These are phyloP conservation scores for Fistulina hepatica DNA, from an alignment of 1,284 basidiomycete genomes.

Conservation along the genomic window DNA sequence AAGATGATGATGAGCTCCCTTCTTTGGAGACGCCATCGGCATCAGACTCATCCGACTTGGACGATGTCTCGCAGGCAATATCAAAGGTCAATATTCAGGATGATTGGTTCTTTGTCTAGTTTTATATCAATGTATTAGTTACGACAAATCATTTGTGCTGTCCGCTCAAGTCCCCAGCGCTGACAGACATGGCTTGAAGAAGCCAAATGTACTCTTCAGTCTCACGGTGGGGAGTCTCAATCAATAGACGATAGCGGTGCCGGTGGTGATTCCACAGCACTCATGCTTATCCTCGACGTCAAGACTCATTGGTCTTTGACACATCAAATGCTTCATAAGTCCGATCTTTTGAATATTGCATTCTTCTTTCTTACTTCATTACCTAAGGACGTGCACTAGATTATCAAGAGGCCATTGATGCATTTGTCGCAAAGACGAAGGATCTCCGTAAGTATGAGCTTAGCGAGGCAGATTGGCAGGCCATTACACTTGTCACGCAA, in stretches of 20 bases:
- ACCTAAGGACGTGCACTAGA: constrained; percentile 15
- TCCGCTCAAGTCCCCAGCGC: constrained; percentile 18
- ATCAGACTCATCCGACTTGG: too few relatives aligned
- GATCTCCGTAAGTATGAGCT: constrained; percentile 15
- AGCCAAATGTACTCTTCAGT: constrained; percentile 19
- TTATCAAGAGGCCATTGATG: constrained; percentile 11
- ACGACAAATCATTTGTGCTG: constrained; percentile 17
- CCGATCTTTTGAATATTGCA: neutral
- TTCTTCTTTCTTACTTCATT: neutral
- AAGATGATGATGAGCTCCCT: neutral
- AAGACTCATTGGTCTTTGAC: constrained; percentile 20
- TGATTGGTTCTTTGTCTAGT: neutral
- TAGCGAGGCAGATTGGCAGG: constrained; percentile 16
- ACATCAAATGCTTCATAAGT: constrained; percentile 19
- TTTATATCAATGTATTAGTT: constrained; percentile 13
- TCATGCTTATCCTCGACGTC: constrained; percentile 18
- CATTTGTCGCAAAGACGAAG: constrained; percentile 10
- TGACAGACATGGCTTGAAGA: constrained; percentile 13
- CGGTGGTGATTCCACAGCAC: neutral
- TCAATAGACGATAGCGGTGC: constrained; percentile 16
- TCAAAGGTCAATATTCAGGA: constrained; percentile 7
- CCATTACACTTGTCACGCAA: constrained; percentile 12
- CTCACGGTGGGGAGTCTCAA: constrained; percentile 19
- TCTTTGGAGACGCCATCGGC: neutral
- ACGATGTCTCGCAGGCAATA: too few relatives aligned